Evolutionary conservation across 2,329 filamentous ascomycete genomes (phyloP).

Genomic region (Calonectria pseudoturangicola): DNA sequence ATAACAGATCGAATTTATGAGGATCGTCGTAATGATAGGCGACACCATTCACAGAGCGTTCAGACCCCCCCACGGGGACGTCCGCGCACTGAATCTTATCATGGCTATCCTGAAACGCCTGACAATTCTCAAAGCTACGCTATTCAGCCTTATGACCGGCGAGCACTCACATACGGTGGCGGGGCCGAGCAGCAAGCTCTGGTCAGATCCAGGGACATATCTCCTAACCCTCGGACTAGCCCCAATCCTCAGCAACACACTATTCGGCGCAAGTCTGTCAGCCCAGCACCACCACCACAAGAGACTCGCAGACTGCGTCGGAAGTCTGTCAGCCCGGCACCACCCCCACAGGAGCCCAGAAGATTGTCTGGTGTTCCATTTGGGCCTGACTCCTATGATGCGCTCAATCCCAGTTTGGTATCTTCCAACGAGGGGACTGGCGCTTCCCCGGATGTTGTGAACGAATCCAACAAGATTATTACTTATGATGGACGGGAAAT

Average conservation of each 20-base stretch:
- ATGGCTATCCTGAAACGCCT: constrained; percentile 51
- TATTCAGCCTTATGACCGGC: constrained; percentile 67
- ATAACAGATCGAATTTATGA: constrained; percentile 75
- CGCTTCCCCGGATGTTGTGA: constrained; percentile 62
- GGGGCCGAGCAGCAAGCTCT: constrained; percentile 53
- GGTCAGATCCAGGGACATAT: constrained; percentile 56
- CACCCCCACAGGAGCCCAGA: constrained; percentile 69
- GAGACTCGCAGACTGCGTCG: constrained; percentile 70
- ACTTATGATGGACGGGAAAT: constrained; percentile 85
- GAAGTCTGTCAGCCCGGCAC: constrained; percentile 85
- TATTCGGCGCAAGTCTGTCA: constrained; percentile 41
- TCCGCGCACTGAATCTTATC: constrained; percentile 49
- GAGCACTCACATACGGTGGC: constrained; percentile 62
- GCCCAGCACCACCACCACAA: constrained; percentile 66
- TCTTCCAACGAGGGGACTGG: constrained; percentile 57
- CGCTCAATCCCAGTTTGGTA: constrained; percentile 77
- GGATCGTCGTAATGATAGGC: constrained; percentile 69
- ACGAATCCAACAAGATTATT: constrained; percentile 80
- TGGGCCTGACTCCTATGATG: constrained; percentile 84
- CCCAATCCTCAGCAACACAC: constrained; percentile 57
- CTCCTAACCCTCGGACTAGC: constrained; percentile 62
- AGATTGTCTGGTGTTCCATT: constrained; percentile 80
- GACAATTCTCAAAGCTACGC: constrained; percentile 58
- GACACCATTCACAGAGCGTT: constrained; percentile 65
- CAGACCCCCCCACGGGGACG: constrained; percentile 66